phyloP scores from a whole-genome alignment of 2,329 filamentous ascomycete genomes.

The Celoporthe dispersa region DNA sequence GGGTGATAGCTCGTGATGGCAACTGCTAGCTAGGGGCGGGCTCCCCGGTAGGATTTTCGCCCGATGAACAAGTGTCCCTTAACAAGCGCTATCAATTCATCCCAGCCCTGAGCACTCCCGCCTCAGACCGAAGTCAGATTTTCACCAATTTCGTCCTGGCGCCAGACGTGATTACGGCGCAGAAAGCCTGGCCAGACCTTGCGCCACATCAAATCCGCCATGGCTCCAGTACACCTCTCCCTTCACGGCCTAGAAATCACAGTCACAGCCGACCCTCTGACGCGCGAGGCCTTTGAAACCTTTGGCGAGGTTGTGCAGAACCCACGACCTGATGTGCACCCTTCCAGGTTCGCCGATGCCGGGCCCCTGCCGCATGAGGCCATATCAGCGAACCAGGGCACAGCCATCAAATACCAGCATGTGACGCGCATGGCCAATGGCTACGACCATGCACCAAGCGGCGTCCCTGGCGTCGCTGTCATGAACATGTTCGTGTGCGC shows the following conservation, averaged over 20 bases:
- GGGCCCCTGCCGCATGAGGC: constrained; percentile 49
- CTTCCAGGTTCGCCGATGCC: constrained; percentile 43
- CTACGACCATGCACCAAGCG: constrained; percentile 69
- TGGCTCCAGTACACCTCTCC: constrained; percentile 38
- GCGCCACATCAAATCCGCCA: constrained; percentile 11
- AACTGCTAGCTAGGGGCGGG: not conserved
- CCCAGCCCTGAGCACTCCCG: not conserved
- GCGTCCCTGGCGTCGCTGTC: constrained; percentile 59
- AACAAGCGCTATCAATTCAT: not conserved
- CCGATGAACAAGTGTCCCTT: not conserved
- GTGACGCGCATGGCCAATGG: constrained; percentile 75
- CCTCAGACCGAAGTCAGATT: not conserved
- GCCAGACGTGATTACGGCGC: not conserved
- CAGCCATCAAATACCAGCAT: constrained; percentile 83
- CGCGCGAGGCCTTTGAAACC: constrained; percentile 68
- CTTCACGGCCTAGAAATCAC: constrained; percentile 51
- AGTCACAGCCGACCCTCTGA: constrained; percentile 69
- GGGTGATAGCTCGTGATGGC: not conserved
- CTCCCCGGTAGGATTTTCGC: not conserved
- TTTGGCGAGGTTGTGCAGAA: constrained; percentile 87
- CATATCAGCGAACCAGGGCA: constrained; percentile 79
- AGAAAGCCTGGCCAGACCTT: constrained; percentile 3
- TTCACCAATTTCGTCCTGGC: not conserved
- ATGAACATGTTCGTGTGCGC: constrained; percentile 92
- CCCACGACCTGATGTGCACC: constrained; percentile 62